phyloP scores from a whole-genome alignment of 164 flowering plant species.

The Hamamelis virginiana region DNA sequence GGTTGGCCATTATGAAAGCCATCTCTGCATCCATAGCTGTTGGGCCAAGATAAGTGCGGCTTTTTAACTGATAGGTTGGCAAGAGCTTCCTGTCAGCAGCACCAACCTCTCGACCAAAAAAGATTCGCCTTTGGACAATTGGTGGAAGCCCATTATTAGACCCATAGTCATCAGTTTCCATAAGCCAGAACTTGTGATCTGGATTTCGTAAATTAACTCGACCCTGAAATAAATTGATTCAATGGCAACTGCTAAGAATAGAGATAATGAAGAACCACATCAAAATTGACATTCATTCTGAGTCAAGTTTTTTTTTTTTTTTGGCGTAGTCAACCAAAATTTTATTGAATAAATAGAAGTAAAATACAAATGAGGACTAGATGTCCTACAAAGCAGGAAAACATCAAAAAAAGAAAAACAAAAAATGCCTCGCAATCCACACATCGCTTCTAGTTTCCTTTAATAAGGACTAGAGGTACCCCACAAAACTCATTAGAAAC shows the following conservation, averaged over 20 bases:
- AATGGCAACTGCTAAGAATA: not conserved
- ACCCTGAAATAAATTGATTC: constrained; percentile 53
- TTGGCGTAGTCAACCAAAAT: too few relatives aligned
- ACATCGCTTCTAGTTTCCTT: too few relatives aligned
- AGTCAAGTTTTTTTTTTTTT: not conserved
- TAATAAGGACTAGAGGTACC: too few relatives aligned
- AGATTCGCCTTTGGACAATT: constrained; percentile 60
- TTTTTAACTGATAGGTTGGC: constrained; percentile 89
- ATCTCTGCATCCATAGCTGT: constrained; percentile 99
- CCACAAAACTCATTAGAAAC: too few relatives aligned
- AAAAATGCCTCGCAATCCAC: too few relatives aligned
- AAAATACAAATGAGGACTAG: too few relatives aligned
- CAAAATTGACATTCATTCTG: not conserved
- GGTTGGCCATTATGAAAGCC: constrained; percentile 98
- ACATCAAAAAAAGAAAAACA: too few relatives aligned
- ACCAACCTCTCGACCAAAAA: constrained; percentile 94
- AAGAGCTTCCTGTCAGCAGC: constrained; percentile 85
- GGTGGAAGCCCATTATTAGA: constrained; percentile 93
- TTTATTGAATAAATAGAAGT: too few relatives aligned
- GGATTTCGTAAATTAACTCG: constrained; percentile 74
- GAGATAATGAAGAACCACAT: not conserved
- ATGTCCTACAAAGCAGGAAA: too few relatives aligned
- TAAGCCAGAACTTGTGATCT: constrained; percentile 80
- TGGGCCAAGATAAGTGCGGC: constrained; percentile 92
- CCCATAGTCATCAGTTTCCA: constrained; percentile 87